A percentile compares a stretch with the other conserved stretches of the same genome.
Conservation (phyloP, 192 early-diverging fungal genomes). For the Coemansia sp. region DNA sequence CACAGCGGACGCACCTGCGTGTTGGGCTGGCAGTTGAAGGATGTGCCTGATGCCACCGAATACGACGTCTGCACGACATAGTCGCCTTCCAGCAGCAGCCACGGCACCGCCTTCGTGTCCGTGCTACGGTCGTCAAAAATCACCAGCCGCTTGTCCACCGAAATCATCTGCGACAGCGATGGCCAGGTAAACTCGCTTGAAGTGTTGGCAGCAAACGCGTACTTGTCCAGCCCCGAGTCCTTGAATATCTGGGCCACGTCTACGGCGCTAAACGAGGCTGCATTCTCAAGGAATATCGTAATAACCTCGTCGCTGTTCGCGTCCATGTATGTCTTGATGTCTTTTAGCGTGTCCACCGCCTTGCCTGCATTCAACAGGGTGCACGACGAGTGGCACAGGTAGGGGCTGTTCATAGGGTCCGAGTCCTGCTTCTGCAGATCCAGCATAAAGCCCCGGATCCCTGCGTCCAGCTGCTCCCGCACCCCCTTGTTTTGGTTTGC, state of each 20-base stretch:
- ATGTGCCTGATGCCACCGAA: conserved; percentile 43
- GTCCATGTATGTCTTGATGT: conserved; percentile 61
- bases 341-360: conserved; percentile 55
- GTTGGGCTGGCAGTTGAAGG: conserved; percentile 55
- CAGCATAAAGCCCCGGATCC: conserved; percentile 72
- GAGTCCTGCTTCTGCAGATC: conserved; percentile 52
- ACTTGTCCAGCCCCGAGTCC: conserved; percentile 55
- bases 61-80: conserved; percentile 76
- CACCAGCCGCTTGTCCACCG: conserved; percentile 62
- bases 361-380: conserved; percentile 59
- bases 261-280: conserved; percentile 47
- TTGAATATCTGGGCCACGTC: conserved; percentile 56
- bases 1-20: conserved; percentile 53
- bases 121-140: conserved; percentile 59
- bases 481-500: conserved; percentile 70
- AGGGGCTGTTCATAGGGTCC: conserved; percentile 27
- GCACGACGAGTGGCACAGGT: conserved; percentile 70
- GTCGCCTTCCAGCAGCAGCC: conserved; percentile 63
- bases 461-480: conserved; percentile 64
- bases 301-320: conserved; percentile 69
- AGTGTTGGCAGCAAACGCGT: conserved; percentile 47
- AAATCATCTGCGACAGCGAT: conserved; percentile 64
- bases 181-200: conserved; percentile 58
- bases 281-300: conserved; percentile 73
- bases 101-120: conserved; percentile 56